Percentiles rank a stretch among this genome's conserved stretches.
phyloP scores from a whole-genome alignment of 495 filamentous ascomycete species.

The Podospora conica region DNA sequence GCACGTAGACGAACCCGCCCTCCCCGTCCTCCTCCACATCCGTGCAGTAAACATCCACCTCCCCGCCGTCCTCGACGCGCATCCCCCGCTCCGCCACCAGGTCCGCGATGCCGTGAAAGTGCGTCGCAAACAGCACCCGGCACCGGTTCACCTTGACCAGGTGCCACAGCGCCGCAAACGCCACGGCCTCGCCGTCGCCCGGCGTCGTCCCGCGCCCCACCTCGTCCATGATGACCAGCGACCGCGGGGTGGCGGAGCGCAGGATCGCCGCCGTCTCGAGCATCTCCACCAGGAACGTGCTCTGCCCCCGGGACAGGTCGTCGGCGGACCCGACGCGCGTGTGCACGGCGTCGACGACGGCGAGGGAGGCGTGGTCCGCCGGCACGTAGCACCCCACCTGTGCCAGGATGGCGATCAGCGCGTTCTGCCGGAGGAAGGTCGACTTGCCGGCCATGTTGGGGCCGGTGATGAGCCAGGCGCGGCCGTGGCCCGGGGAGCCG shows the following conservation, averaged over 20 bases:
- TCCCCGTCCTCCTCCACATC: conserved; percentile 67
- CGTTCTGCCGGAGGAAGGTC: conserved; percentile 92
- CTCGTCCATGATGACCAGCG: conserved; percentile 99
- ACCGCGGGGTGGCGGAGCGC: conserved; percentile 56
- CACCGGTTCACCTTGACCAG: conserved; percentile 68
- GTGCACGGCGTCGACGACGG: conserved; percentile 88
- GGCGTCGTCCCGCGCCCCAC: conserved; percentile 91
- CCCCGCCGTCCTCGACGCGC: conserved; percentile 34
- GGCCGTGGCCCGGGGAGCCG: conserved; percentile 49
- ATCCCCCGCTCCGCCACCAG: conserved; percentile 43
- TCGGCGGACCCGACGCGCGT: conserved; percentile 89
- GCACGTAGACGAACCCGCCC: conserved; percentile 76
- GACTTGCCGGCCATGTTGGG: conserved; percentile 99
- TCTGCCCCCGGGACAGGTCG: conserved; percentile 84
- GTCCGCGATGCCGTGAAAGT: conserved; percentile 83
- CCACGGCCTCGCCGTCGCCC: conserved; percentile 81
- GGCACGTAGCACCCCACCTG: conserved; percentile 91
- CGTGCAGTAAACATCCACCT: conserved; percentile 77
- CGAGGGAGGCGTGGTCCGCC: conserved; percentile 74
- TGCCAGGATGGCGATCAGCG: conserved; percentile 85
- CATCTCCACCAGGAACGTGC: conserved; percentile 93
- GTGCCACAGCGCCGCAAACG: conserved; percentile 81
- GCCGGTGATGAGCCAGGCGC: conserved; percentile 84
- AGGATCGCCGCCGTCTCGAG: conserved; percentile 68
- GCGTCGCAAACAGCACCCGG: conserved; percentile 85